Evolutionary conservation across 2,329 filamentous ascomycete species (phyloP).

Genomic region (Monosporascus sp.): DNA sequence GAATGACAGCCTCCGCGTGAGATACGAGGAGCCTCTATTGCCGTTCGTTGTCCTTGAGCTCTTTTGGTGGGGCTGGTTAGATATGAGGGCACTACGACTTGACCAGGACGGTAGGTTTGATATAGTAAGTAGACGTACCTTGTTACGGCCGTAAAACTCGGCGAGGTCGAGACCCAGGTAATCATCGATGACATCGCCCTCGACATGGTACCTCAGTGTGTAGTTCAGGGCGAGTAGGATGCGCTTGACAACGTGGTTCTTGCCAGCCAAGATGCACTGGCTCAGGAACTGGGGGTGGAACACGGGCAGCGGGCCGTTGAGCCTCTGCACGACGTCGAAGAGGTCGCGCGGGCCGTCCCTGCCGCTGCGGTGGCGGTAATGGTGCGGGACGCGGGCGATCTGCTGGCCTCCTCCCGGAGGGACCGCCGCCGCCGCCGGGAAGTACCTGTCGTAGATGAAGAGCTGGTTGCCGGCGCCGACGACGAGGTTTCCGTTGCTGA

Average conservation of each 20-base stretch:
- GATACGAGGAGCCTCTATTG: conserved; percentile 28
- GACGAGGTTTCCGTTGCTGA: conserved; percentile 77
- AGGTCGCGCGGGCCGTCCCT: conserved; percentile 59
- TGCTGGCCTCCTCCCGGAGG: background rate
- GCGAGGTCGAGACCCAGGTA: conserved; percentile 63
- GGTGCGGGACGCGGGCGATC: conserved; percentile 40
- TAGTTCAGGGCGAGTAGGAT: conserved; percentile 70
- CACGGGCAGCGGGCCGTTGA: conserved; percentile 83
- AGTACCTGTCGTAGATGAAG: conserved; percentile 75
- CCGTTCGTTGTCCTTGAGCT: conserved; percentile 8
- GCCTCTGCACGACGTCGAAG: conserved; percentile 73
- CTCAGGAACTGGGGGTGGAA: conserved; percentile 91
- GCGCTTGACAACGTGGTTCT: conserved; percentile 63
- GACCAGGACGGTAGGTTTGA: background rate
- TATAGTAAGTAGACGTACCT: conserved; percentile 22
- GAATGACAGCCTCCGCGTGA: conserved; percentile 31
- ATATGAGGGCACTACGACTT: too few relatives aligned
- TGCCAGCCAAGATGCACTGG: conserved; percentile 80
- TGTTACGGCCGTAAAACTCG: conserved; percentile 47
- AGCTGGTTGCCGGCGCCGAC: conserved; percentile 89
- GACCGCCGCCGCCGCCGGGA: conserved; percentile 32
- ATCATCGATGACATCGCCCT: conserved; percentile 75
- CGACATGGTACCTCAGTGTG: conserved; percentile 75
- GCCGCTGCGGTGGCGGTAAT: conserved; percentile 10
- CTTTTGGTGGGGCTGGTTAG: too few relatives aligned